Evolutionary conservation across 1,284 basidiomycete species (phyloP), one percentile per base, ranked within the genome.

Genomic region (Veloboletus limbatus): DNA sequence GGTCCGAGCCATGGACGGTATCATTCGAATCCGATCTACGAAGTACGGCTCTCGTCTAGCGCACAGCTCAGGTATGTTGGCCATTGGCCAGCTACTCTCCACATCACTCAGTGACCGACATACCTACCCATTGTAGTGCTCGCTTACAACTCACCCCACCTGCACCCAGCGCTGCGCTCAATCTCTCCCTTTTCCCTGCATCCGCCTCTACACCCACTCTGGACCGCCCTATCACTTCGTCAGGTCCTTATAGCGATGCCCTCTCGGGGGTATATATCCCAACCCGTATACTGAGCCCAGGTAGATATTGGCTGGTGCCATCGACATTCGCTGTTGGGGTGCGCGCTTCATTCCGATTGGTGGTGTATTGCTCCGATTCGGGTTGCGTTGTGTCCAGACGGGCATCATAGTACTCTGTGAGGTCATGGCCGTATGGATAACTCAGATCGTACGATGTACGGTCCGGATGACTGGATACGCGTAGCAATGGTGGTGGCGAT

Each of bases 181-280:
- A 88, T 53, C 65, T 87, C 10, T 79, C 82, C 1, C 56, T 88
- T 18, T 86, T 80, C 58, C 63, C 71, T 2, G 55, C 68, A 10
- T 59, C 63, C 6, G 16, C 47, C 7, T 52, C 58, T 16, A 49
- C 54, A 3, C 39, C 47, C 18, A 34, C 17, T 6, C 58, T 79
- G 9, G 70, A 72, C 31, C 59, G 69, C 16, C 78, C 79, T 52
- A 57, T 87, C 11, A 67, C 74, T 1, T 88, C 88, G 0, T 89
- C 89, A 0, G 90, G 91, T 2, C 77, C 85, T 0, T 94, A 92
- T 58, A 77, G 81, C 17, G 88, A 93, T 54, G 71, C 77, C 0
- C 67, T 81, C 11, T 77, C 81, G 1, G 90, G 88, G 0, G 88
- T 85, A 1, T 74, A 75, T n/a, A 85, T 82, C 2, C 74, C 78